These are phyloP conservation scores for Fusarium sarcochroum DNA, from an alignment of 2,329 filamentous ascomycete species.

Conservation along the genomic window DNA sequence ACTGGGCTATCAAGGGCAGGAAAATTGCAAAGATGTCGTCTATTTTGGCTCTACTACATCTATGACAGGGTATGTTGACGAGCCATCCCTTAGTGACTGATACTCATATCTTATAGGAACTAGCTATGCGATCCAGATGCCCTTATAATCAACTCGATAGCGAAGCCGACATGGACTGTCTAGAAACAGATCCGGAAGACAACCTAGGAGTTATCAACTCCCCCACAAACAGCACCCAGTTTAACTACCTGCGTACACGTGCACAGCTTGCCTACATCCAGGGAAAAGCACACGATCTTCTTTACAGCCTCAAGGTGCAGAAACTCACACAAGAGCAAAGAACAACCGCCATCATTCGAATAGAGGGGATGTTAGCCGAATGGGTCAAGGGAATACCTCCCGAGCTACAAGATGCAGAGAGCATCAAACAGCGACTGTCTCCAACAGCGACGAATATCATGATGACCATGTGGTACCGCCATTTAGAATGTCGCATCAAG, in stretches of 20 bases:
- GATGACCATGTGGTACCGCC: constrained; percentile 33
- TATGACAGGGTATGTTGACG: constrained; percentile 49
- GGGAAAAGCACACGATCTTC: constrained; percentile 36
- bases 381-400: constrained; percentile 31
- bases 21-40: constrained; percentile 47
- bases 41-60: constrained; percentile 57
- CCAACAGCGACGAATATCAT: constrained; percentile 2
- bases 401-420: constrained; percentile 4
- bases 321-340: constrained; percentile 17
- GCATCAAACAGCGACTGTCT: constrained; percentile 9
- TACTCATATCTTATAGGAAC: constrained; percentile 44
- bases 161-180: constrained; percentile 55
- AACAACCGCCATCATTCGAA: not conserved
- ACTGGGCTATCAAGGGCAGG: constrained; percentile 2
- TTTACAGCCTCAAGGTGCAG: constrained; percentile 23
- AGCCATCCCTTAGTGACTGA: fast-evolving
- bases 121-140: constrained; percentile 52
- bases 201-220: constrained; percentile 30
- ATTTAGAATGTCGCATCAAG: constrained; percentile 36
- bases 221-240: not conserved
- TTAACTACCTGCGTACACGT: constrained; percentile 34
- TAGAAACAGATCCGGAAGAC: constrained; percentile 6
- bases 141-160: constrained; percentile 54
- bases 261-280: constrained; percentile 40
- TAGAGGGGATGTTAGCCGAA: constrained; percentile 29